Percentiles rank a stretch among this genome's conserved stretches.
Evolutionary conservation across 441 rosid genomes (phyloP).

Genomic region (Viola pubescens): DNA sequence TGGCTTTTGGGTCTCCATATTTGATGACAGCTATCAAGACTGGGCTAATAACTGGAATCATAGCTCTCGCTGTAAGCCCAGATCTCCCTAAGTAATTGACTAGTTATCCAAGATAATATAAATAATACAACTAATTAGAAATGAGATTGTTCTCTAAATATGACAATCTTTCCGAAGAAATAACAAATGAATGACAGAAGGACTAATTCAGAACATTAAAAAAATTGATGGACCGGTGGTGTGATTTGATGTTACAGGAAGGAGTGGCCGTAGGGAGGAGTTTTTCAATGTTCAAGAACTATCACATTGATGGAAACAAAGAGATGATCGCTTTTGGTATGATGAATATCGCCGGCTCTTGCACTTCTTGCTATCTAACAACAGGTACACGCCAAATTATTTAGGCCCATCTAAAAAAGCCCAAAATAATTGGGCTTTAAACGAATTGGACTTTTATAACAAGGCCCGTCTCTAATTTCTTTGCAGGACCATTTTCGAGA

Average conservation of each 20-base stretch:
- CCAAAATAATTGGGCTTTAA: not conserved
- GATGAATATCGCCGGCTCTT: constrained; percentile 87
- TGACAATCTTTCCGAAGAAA: too few relatives aligned
- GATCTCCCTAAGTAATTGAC: not conserved
- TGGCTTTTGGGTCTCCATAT: constrained; percentile 59
- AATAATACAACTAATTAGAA: not conserved
- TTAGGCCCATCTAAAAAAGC: not conserved
- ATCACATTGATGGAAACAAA: constrained; percentile 92
- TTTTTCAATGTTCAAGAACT: constrained; percentile 78
- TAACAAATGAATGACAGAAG: too few relatives aligned
- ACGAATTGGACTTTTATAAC: not conserved
- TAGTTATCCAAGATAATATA: not conserved
- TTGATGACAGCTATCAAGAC: constrained; percentile 59
- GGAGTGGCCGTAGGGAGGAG: constrained; percentile 96
- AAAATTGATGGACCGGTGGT: not conserved
- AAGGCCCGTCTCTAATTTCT: not conserved
- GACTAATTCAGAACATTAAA: not conserved
- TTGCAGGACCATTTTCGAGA: constrained; percentile 78
- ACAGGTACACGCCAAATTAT: constrained; percentile 35
- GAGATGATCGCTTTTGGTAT: constrained; percentile 91
- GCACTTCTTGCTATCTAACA: constrained; percentile 91
- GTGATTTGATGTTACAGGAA: constrained; percentile 37
- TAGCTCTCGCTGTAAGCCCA: constrained; percentile 76
- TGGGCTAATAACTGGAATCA: constrained; percentile 68
- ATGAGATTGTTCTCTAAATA: too few relatives aligned